phyloP scores from a whole-genome alignment of 139 green algal species.

The Closterium sp. region DNA sequence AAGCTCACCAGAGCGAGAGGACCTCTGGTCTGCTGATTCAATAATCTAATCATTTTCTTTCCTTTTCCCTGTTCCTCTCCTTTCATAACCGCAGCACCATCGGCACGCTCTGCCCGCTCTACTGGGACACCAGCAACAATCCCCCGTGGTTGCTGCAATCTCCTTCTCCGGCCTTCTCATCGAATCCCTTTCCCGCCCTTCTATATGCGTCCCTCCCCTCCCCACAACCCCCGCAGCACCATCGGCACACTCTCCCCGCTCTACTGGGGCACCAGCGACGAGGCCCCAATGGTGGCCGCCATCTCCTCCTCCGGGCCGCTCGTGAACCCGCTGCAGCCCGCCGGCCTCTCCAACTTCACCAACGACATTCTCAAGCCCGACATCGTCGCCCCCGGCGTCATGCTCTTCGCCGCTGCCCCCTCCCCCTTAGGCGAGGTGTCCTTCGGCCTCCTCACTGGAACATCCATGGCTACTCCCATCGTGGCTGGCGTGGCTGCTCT shows the following conservation, averaged over 20 bases:
- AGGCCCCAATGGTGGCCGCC: slow-evolving; percentile 7
- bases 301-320: slow-evolving; percentile 19
- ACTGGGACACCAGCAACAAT: too few relatives aligned
- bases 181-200: not conserved
- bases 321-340: not conserved
- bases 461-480: slow-evolving; percentile 45
- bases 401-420: not conserved
- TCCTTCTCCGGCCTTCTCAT: too few relatives aligned
- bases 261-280: not conserved
- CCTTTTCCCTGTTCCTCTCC: too few relatives aligned
- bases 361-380: slow-evolving; percentile 39
- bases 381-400: slow-evolving; percentile 25
- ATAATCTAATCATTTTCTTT: too few relatives aligned
- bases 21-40: too few relatives aligned
- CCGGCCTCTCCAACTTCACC: not conserved
- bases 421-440: not conserved
- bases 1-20: too few relatives aligned
- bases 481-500: slow-evolving; percentile 21
- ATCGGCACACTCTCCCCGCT: not conserved
- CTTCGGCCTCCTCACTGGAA: slow-evolving; percentile 30
- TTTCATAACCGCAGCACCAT: too few relatives aligned
- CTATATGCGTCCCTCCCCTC: not conserved
- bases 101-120: too few relatives aligned
- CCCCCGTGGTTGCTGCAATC: too few relatives aligned
- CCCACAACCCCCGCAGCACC: not conserved